Percentiles rank a stretch among this genome's conserved stretches.
Evolutionary conservation across 2,329 filamentous ascomycete species (phyloP).

Genomic region (Drechslerella coelobrocha): DNA sequence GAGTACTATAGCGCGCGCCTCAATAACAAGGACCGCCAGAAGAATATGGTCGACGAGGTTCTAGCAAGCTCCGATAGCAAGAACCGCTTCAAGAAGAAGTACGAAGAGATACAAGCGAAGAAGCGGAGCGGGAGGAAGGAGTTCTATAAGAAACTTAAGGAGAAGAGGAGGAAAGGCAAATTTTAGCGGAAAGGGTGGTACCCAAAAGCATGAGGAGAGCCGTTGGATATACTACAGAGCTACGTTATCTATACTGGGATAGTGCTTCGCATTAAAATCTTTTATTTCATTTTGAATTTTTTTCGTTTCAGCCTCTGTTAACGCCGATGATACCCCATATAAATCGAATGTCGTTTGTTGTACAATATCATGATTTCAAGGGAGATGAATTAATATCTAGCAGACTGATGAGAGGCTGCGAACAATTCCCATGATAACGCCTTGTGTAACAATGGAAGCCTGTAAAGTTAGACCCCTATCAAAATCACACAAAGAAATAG

Average conservation of each 20-base stretch:
- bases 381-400: not conserved
- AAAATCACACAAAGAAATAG: no score
- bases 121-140: slow-evolving; percentile 89
- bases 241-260: no score
- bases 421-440: not conserved
- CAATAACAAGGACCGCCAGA: slow-evolving; percentile 84
- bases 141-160: slow-evolving; percentile 81
- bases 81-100: slow-evolving; percentile 83
- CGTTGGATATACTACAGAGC: no score
- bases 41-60: slow-evolving; percentile 84
- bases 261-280: not conserved
- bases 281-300: not conserved
- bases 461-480: no score
- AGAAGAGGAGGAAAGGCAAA: slow-evolving; percentile 61
- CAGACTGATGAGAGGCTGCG: not conserved
- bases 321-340: slow-evolving; percentile 47
- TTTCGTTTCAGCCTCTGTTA: slow-evolving; percentile 29
- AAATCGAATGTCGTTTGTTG: slow-evolving; percentile 31
- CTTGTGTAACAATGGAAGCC: not conserved
- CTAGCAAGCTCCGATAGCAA: slow-evolving; percentile 71
- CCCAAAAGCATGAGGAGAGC: no score
- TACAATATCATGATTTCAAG: slow-evolving; percentile 25
- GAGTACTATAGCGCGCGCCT: slow-evolving; percentile 84
- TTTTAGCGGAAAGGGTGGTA: slow-evolving; percentile 36
- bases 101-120: slow-evolving; percentile 78